Evolutionary conservation across 768 basidiomycete species (phyloP).

Genomic region (Phaeolepiota aurea): DNA sequence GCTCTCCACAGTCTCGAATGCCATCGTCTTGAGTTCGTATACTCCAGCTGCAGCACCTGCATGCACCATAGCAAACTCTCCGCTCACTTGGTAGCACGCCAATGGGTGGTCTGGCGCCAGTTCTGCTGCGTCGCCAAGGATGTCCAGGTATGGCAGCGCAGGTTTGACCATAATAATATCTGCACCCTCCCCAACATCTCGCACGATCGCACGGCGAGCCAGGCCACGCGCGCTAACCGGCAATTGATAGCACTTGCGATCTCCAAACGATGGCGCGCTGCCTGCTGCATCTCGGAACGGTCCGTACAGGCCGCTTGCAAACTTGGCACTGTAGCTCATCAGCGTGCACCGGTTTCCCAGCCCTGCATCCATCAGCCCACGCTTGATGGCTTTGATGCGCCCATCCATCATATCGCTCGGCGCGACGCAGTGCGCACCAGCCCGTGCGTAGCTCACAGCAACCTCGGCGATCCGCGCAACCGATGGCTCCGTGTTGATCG

Average conservation of each 20-base stretch:
- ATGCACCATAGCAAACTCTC: constrained; percentile 95
- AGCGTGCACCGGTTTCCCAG: constrained; percentile 83
- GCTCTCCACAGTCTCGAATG: constrained; percentile 86
- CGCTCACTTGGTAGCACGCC: constrained; percentile 97
- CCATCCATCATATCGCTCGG: constrained; percentile 99
- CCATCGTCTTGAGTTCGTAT: constrained; percentile 89
- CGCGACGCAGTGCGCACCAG: constrained; percentile 97
- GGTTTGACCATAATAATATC: constrained; percentile 99
- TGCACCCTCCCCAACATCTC: constrained; percentile 86
- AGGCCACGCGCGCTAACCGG: constrained; percentile 84
- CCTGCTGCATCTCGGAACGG: constrained; percentile 99
- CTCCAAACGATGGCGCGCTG: constrained; percentile 88
- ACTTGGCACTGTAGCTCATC: constrained; percentile 98
- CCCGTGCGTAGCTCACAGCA: constrained; percentile 83
- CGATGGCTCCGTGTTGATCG: constrained; percentile 70
- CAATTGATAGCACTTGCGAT: constrained; percentile 97
- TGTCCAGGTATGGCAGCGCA: constrained; percentile 90
- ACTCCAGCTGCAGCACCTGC: constrained; percentile 91
- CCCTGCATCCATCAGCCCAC: constrained; percentile 72
- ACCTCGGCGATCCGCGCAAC: constrained; percentile 89
- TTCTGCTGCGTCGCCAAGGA: constrained; percentile 81
- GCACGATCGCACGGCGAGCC: constrained; percentile 89
- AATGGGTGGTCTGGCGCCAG: constrained; percentile 82
- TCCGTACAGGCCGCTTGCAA: constrained; percentile 90
- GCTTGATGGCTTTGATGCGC: constrained; percentile 83